A percentile compares a stretch with the other conserved stretches of the same genome.
phyloP scores from a whole-genome alignment of 345 rosid genomes.

The Punica granatum region DNA sequence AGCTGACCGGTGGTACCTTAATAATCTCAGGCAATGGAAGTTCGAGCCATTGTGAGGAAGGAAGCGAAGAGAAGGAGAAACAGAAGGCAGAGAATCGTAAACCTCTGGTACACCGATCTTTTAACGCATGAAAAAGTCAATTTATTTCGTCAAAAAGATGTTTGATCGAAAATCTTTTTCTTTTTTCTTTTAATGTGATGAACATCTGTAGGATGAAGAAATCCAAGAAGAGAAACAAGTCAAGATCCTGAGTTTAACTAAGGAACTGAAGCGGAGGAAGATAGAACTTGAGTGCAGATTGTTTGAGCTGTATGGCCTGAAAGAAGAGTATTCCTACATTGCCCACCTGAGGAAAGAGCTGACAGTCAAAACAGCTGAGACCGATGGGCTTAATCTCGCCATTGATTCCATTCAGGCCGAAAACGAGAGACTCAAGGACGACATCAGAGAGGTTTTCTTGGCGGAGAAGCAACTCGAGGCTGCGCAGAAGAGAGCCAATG shows the following conservation, averaged over 20 bases:
- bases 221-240: not conserved
- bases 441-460: constrained; percentile 9
- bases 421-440: constrained; percentile 16
- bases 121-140: not conserved
- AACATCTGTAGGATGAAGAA: not conserved
- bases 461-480: constrained; percentile 14
- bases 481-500: constrained; percentile 13
- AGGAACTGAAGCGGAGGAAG: constrained; percentile 18
- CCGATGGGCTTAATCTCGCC: constrained; percentile 12
- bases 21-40: not conserved
- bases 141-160: not conserved
- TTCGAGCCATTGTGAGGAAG: not conserved
- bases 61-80: not conserved
- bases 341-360: constrained; percentile 12
- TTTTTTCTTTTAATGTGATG: not conserved
- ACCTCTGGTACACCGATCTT: not conserved
- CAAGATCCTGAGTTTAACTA: not conserved
- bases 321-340: constrained; percentile 15
- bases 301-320: constrained; percentile 18
- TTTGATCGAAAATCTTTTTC: not conserved
- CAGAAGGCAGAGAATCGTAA: not conserved
- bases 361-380: constrained; percentile 16
- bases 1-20: not conserved
- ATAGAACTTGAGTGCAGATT: constrained; percentile 14
- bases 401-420: constrained; percentile 14